Evolutionary conservation across 2,329 filamentous ascomycete genomes (phyloP).

Genomic region (Apiospora hydei): DNA sequence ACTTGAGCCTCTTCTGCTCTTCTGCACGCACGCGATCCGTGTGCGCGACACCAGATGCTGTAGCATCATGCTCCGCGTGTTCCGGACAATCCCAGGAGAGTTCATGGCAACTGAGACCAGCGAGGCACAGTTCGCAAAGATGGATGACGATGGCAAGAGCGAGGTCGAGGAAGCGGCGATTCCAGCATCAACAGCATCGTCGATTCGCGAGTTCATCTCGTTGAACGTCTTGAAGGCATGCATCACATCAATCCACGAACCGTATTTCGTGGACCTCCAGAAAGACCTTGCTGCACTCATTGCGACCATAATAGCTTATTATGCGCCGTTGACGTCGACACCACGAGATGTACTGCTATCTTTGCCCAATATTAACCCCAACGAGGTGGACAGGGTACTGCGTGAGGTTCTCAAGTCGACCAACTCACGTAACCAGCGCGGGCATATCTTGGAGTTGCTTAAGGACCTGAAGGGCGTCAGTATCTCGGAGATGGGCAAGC

Average conservation of each 20-base stretch:
- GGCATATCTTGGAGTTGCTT: constrained; percentile 82
- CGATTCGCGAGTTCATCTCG: constrained; percentile 88
- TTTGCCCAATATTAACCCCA: constrained; percentile 76
- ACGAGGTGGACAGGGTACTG: constrained; percentile 71
- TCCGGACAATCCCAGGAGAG: constrained; percentile 83
- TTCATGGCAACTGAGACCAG: constrained; percentile 55
- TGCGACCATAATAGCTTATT: constrained; percentile 81
- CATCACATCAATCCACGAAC: constrained; percentile 89
- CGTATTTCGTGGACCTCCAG: constrained; percentile 96
- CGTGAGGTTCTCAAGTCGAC: constrained; percentile 64
- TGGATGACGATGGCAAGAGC: constrained; percentile 29
- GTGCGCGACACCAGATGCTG: constrained; percentile 92
- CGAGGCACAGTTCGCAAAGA: neutral
- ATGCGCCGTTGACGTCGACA: constrained; percentile 72
- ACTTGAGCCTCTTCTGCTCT: constrained; percentile 87
- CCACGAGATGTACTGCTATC: constrained; percentile 79
- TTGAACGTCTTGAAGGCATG: constrained; percentile 88
- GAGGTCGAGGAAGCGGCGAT: constrained; percentile 53
- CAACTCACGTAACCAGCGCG: constrained; percentile 78
- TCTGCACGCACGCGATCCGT: constrained; percentile 88
- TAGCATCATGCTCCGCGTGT: constrained; percentile 83
- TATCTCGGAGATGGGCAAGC: constrained; percentile 90
- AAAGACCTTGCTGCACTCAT: constrained; percentile 90
- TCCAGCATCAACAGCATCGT: constrained; percentile 62
- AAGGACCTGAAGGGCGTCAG: constrained; percentile 89